A percentile compares a stretch with the other conserved stretches of the same genome.
Evolutionary conservation across 129 eudicot genomes (phyloP).

Genomic region (sunflower (Helianthus annuus)): DNA sequence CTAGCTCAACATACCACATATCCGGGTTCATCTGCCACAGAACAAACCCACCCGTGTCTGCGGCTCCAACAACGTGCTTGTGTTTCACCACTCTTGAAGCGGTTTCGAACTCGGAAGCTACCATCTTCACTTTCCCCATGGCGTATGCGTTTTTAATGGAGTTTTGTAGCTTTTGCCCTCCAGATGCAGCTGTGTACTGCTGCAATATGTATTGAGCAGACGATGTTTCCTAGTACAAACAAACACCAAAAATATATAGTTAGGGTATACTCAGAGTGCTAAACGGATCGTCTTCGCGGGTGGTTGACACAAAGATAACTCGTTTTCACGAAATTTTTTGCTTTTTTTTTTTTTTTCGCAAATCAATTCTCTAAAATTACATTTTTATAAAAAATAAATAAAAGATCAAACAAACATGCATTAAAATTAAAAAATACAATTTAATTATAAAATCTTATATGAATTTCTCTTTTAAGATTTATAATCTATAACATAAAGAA

Average conservation of each 20-base stretch:
- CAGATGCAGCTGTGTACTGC: slow-evolving; percentile 13
- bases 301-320: no score
- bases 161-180: slow-evolving; percentile 4
- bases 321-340: no score
- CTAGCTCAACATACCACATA: slow-evolving; percentile 78
- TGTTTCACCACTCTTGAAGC: not conserved
- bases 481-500: no score
- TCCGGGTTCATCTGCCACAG: slow-evolving; percentile 79
- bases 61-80: slow-evolving; percentile 29
- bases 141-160: not conserved
- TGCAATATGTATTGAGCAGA: slow-evolving; percentile 13
- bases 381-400: no score
- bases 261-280: no score
- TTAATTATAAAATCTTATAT: no score
- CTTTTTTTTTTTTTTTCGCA: no score
- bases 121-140: slow-evolving; percentile 9
- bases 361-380: no score
- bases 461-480: no score
- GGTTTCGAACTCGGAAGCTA: not conserved
- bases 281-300: no score
- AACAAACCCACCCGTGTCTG: slow-evolving; percentile 64
- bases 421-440: no score
- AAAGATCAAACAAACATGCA: no score
- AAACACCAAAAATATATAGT: not conserved
- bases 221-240: not conserved